These are phyloP conservation scores for Chaetomium sp. DNA, from an alignment of 2,329 filamentous ascomycete genomes.

Conservation along the genomic window DNA sequence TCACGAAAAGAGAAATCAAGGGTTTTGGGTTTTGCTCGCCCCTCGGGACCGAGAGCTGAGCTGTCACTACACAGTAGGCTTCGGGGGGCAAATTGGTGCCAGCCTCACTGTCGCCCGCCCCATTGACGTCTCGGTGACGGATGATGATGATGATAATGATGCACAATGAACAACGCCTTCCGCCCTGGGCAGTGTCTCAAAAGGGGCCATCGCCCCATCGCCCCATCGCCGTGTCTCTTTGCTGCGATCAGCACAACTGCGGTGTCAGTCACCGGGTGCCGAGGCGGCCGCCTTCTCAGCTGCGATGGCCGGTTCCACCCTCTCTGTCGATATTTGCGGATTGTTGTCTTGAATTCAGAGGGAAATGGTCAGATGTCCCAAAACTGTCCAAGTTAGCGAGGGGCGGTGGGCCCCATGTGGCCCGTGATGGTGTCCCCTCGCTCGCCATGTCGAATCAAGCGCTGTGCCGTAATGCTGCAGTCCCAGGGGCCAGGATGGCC, in stretches of 20 bases:
- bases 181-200: constrained; percentile 3
- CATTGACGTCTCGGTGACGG: background rate
- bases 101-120: background rate
- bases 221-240: background rate
- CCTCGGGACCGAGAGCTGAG: background rate
- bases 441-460: constrained; percentile 22
- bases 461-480: constrained; percentile 6
- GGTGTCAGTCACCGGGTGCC: constrained; percentile 6
- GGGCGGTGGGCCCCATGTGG: constrained; percentile 19
- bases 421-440: constrained; percentile 8
- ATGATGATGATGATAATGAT: background rate
- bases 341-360: constrained; percentile 2
- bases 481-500: constrained; percentile 15
- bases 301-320: background rate
- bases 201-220: background rate
- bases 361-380: constrained; percentile 25
- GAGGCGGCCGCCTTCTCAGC: constrained; percentile 10
- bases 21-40: background rate
- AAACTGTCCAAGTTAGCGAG: constrained; percentile 30
- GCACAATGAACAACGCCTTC: background rate
- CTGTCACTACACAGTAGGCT: too few relatives aligned
- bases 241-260: background rate
- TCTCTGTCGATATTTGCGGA: background rate
- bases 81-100: background rate
- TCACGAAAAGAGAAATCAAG: background rate